Evolutionary conservation across 768 basidiomycete genomes (phyloP).

Genomic region (Phallus indusiatus): DNA sequence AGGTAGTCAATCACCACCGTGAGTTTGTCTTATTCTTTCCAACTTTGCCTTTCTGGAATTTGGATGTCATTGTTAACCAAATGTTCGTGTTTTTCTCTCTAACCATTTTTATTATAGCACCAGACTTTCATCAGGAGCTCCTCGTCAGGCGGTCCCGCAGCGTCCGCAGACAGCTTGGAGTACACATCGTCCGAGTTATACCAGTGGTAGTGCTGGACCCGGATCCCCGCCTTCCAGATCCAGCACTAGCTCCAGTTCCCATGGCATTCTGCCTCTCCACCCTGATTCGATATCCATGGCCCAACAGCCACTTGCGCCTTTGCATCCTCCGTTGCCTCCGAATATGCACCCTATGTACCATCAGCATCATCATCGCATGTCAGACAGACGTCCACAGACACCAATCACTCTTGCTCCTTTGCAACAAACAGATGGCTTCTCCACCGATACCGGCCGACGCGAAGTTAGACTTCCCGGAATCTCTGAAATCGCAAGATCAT

Average conservation of each 20-base stretch:
- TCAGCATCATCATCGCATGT: not conserved
- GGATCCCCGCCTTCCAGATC: not conserved
- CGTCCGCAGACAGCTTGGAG: conserved; percentile 3
- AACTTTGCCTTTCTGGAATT: too few relatives aligned
- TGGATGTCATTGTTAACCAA: too few relatives aligned
- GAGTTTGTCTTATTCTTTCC: not conserved
- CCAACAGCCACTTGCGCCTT: not conserved
- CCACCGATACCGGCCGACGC: conserved; percentile 1
- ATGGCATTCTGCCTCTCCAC: not conserved
- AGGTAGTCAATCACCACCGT: not conserved
- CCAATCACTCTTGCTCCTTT: conserved; percentile 3
- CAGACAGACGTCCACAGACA: not conserved
- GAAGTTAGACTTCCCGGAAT: conserved; percentile 2
- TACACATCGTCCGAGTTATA: not conserved
- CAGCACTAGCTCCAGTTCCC: not conserved
- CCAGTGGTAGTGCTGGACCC: not conserved
- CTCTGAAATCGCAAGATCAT: conserved; percentile 1
- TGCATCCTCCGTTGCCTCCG: conserved; percentile 1
- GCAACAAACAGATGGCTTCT: conserved; percentile 3
- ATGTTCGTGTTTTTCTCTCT: not conserved
- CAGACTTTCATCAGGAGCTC: not conserved
- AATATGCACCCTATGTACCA: not conserved
- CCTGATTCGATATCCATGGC: not conserved
- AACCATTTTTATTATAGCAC: not conserved
- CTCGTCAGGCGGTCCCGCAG: not conserved